Evolutionary conservation across 208 protist genomes (phyloP), one percentile per base, ranked within the genome.

Genomic region (Leishmania major): DNA sequence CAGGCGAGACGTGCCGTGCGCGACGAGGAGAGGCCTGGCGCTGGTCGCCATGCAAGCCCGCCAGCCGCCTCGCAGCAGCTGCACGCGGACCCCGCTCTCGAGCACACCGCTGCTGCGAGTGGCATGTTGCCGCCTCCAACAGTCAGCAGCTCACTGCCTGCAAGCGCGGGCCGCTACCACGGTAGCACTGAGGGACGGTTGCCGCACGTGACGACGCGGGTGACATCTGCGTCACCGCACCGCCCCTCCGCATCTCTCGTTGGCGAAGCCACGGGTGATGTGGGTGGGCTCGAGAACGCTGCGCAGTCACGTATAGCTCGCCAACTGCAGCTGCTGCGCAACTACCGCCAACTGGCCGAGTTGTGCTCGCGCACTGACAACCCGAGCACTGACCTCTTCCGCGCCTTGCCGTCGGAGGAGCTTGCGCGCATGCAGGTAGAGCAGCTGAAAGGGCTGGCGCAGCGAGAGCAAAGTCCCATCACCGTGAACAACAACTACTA

Each of bases 281-380:
- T 55, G 1, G 75, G 80, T 4, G 81, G 76, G n/a, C 82, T 89
- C 19, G 89, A 94, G 60, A 85, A 91, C 79, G 78, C 78, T 6
- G 45, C 84, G 51, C 86, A 90, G 62, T 80, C 77, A n/a, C 87
- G 89, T 82, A 91, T 94, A 35, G 81, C 84, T 17, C 91, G 89
- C 3, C 91, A 94, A 80, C 84, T 94, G 77, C 91, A 94, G 83
- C 86, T 94, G n/a, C 82, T 94, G 74, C 89, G 88, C 53, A 94
- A 92, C 85, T 93, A 94, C 82, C 87, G 89, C 28, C 83, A 91
- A 77, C 79, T 94, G 2, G 82, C 88, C 5, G 88, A 91, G 75
- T 77, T 94, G 67, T 94, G 90, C 87, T 60, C 88, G 66, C 78
- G 87, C 79, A 94, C 88, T 5, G 60, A 73, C 28, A 77, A 87